Conservation (phyloP, 129 eudicot species). For the Chrysanthemum seticuspe region DNA sequence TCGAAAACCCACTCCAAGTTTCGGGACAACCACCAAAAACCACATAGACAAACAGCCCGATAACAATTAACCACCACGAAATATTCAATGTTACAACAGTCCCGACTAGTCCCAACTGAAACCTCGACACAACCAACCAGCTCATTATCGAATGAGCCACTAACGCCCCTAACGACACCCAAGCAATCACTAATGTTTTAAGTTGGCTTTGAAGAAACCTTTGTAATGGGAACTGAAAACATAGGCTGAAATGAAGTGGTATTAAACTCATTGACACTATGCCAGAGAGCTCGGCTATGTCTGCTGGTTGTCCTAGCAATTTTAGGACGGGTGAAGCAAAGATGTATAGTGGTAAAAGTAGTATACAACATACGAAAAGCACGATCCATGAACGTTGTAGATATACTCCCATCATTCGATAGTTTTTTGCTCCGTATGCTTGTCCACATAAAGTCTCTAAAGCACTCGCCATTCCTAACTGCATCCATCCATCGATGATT, state of each 20-base stretch:
- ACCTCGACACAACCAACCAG: slow-evolving; percentile 52
- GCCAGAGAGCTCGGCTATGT: slow-evolving; percentile 78
- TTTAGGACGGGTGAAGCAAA: slow-evolving; percentile 69
- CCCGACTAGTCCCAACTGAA: slow-evolving; percentile 52
- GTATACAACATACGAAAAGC: slow-evolving; percentile 47
- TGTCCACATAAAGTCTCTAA: slow-evolving; percentile 89
- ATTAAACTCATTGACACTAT: slow-evolving; percentile 45
- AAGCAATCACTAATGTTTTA: slow-evolving; percentile 60
- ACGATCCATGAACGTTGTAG: slow-evolving; percentile 90
- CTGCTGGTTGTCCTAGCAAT: slow-evolving; percentile 65
- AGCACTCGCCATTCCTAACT: slow-evolving; percentile 97
- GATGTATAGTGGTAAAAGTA: slow-evolving; percentile 49
- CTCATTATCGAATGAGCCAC: slow-evolving; percentile 49
- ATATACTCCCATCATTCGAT: slow-evolving; percentile 74
- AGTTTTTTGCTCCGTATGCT: slow-evolving; percentile 80
- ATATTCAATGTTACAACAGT: slow-evolving; percentile 60
- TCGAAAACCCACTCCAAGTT: slow-evolving; percentile 70
- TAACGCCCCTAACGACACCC: slow-evolving; percentile 56
- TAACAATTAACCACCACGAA: slow-evolving; percentile 64
- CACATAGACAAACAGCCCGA: slow-evolving; percentile 44
- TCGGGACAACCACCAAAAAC: slow-evolving; percentile 70
- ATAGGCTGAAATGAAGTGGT: slow-evolving; percentile 81
- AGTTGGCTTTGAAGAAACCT: slow-evolving; percentile 86
- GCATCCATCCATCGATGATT: not conserved
- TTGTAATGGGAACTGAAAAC: slow-evolving; percentile 68